These are phyloP conservation scores for Aphanomyces stellatus DNA, from an alignment of 352 stramenopile genomes.

Conservation along the genomic window DNA sequence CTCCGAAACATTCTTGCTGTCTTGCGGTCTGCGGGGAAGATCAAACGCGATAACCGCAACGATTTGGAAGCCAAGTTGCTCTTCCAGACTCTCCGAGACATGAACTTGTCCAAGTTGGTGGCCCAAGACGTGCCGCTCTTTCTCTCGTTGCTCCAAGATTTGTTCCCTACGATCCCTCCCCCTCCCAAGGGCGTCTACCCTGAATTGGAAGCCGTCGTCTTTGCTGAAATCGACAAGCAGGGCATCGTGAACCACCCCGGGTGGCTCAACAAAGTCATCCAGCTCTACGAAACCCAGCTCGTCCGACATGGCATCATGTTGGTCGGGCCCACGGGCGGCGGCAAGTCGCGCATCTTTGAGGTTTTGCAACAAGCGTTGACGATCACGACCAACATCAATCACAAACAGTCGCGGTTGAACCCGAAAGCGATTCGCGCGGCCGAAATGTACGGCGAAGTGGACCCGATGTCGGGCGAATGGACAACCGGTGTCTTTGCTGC, in stretches of 20 bases:
- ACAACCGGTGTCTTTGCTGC: conserved; percentile 96
- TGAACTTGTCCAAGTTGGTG: conserved; percentile 98
- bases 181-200: conserved; percentile 94
- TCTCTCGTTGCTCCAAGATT: conserved; percentile 92
- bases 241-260: conserved; percentile 79
- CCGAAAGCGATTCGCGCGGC: conserved; percentile 96
- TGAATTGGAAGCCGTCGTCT: conserved; percentile 86
- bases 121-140: conserved; percentile 97
- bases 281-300: conserved; percentile 97
- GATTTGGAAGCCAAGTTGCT: conserved; percentile 82
- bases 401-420: conserved; percentile 96
- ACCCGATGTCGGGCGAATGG: conserved; percentile 95
- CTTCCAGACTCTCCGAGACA: conserved; percentile 90
- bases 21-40: conserved; percentile 81
- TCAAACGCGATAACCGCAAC: conserved; percentile 86
- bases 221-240: conserved; percentile 86
- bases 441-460: conserved; percentile 98
- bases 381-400: conserved; percentile 85
- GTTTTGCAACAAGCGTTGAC: conserved; percentile 91
- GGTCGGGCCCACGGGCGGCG: conserved; percentile 93
- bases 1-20: conserved; percentile 87
- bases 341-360: conserved; percentile 97
- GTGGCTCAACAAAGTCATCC: conserved; percentile 95
- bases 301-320: conserved; percentile 98
- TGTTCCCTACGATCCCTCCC: conserved; percentile 91